These are phyloP conservation scores for Xylariaceae sp. DNA, from an alignment of 2,329 filamentous ascomycete genomes.

Conservation along the genomic window DNA sequence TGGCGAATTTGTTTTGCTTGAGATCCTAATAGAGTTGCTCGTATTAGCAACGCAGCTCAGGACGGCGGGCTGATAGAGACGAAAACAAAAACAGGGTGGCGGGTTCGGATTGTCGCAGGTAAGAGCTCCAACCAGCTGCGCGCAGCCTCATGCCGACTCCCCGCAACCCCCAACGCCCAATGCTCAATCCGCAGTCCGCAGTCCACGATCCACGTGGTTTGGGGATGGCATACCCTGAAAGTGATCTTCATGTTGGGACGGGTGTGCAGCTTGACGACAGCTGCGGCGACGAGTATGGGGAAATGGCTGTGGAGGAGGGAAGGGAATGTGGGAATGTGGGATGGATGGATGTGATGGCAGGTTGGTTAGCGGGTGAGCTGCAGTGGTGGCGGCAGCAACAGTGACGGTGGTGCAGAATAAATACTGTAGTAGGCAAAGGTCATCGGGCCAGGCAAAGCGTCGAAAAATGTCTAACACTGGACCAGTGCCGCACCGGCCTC, in stretches of 20 bases:
- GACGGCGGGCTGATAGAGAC: neutral
- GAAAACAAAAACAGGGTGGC: constrained; percentile 9
- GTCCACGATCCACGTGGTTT: neutral
- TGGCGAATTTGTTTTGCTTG: constrained; percentile 96
- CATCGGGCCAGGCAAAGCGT: constrained; percentile 7
- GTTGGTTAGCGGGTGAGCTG: constrained; percentile 13
- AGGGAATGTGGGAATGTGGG: neutral
- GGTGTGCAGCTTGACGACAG: constrained; percentile 24
- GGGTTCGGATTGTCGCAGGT: constrained; percentile 16
- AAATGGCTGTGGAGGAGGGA: neutral
- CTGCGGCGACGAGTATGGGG: constrained; percentile 17
- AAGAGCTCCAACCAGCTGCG: constrained; percentile 18
- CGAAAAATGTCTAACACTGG: neutral
- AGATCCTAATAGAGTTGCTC: constrained; percentile 62
- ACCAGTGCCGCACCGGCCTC: neutral
- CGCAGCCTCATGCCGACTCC: constrained; percentile 19
- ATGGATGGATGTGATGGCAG: neutral
- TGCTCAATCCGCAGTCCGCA: neutral
- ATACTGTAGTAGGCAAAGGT: constrained; percentile 3
- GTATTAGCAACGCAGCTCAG: constrained; percentile 5
- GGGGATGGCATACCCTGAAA: constrained; percentile 50
- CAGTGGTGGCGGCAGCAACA: constrained; percentile 1
- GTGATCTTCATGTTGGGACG: constrained; percentile 62
- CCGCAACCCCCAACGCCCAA: constrained; percentile 10
- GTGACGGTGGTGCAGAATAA: constrained; percentile 14